phyloP scores from a whole-genome alignment of 1,284 basidiomycete genomes.

The Trichosporon sp. region DNA sequence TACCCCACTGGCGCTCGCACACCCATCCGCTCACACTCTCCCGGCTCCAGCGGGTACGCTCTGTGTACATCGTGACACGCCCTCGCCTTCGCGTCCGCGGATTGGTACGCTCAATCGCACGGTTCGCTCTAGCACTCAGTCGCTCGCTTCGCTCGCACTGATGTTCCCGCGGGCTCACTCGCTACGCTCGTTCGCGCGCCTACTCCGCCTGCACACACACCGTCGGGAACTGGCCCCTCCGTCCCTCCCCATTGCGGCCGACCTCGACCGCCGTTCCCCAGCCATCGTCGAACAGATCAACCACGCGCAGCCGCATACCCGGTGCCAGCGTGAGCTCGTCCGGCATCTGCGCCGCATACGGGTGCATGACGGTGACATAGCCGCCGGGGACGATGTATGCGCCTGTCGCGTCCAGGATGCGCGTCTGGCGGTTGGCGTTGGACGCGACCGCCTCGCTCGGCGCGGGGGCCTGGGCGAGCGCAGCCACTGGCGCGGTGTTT shows the following conservation, averaged over 20 bases:
- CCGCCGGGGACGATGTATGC: constrained; percentile 6
- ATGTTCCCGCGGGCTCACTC: background rate
- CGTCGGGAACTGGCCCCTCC: constrained; percentile 43
- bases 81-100: too few relatives aligned
- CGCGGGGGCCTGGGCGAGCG: background rate
- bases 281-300: constrained; percentile 44
- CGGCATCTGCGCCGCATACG: constrained; percentile 38
- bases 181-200: background rate
- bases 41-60: too few relatives aligned
- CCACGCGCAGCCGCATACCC: constrained; percentile 41
- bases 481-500: background rate
- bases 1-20: too few relatives aligned
- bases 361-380: constrained; percentile 8
- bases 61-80: too few relatives aligned
- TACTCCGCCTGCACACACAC: constrained; percentile 22
- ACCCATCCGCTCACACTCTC: too few relatives aligned
- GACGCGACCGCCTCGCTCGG: background rate
- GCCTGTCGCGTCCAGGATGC: constrained; percentile 5
- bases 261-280: constrained; percentile 37
- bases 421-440: background rate
- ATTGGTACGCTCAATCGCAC: too few relatives aligned
- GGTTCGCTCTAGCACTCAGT: too few relatives aligned
- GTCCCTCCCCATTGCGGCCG: constrained; percentile 26
- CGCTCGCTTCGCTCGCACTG: background rate
- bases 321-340: constrained; percentile 45